Percentiles rank a stretch among this genome's conserved stretches.
phyloP scores from a whole-genome alignment of 306 rosid species.

The Ormosia semicastrata region DNA sequence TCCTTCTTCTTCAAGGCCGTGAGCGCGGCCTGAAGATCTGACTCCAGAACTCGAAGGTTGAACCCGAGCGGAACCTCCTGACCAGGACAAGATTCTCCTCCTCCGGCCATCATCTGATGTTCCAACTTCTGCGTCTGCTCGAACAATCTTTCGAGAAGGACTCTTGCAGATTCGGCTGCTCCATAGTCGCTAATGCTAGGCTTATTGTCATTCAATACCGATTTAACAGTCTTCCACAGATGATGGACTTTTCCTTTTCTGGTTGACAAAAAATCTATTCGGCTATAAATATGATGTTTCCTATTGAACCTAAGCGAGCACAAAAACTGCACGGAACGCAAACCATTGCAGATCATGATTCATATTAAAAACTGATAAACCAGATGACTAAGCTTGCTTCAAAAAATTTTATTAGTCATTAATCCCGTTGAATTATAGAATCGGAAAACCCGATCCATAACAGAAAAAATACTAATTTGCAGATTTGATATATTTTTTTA shows the following conservation, averaged over 20 bases:
- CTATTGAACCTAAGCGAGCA: constrained; percentile 40
- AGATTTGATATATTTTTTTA: not conserved
- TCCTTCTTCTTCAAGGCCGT: constrained; percentile 68
- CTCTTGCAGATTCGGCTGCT: constrained; percentile 68
- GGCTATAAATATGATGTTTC: constrained; percentile 26
- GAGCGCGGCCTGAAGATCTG: constrained; percentile 73
- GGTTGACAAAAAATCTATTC: constrained; percentile 26
- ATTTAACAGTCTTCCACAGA: constrained; percentile 38
- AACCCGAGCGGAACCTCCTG: constrained; percentile 45
- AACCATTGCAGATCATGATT: constrained; percentile 8
- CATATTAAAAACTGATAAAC: not conserved
- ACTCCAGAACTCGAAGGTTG: constrained; percentile 61
- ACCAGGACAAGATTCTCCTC: constrained; percentile 30
- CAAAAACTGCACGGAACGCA: constrained; percentile 51
- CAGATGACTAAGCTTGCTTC: not conserved
- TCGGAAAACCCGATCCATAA: not conserved
- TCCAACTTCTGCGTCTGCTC: constrained; percentile 79
- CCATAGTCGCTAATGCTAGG: constrained; percentile 51
- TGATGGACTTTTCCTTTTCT: constrained; percentile 27
- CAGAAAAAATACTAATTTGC: not conserved
- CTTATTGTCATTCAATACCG: constrained; percentile 47
- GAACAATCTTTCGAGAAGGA: constrained; percentile 81
- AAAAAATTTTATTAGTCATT: not conserved
- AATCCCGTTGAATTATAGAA: not conserved
- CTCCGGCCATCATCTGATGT: constrained; percentile 49